Evolutionary conservation across 192 early-diverging fungal species (phyloP), one percentile per base, ranked within the genome.

Genomic region (Globomyces pollinis-pini): DNA sequence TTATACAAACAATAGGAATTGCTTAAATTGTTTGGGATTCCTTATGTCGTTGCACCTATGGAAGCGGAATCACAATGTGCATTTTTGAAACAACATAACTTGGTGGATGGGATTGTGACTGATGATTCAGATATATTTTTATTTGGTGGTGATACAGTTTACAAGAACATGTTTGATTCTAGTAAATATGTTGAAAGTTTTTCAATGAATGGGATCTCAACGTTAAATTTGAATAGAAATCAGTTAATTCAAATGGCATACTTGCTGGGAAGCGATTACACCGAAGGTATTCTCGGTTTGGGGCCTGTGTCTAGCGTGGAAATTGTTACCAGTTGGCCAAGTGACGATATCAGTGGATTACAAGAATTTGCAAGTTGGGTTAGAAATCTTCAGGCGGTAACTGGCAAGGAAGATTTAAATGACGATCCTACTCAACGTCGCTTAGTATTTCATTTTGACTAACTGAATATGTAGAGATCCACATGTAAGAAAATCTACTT

Each of bases 1-100:
- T 35, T 15, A 47, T 12, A 28, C 13, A 7, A 13, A 8, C 36
- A 26, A 38, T 26, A 92, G 63, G 76, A 86, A 60, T 68, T 99
- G 16, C 72, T 97, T 26, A 69, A 74, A 49, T 67, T 98, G 9
- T 99, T 96, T 86, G 96, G 96, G 1, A 73, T 97, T 26, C 96
- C 96, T 8, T 99, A 86, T 64, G 75, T 98, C 34, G 79, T 83
- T 0, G 89, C 94, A 23, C 93, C 96, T 0, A 90, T 90, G 86
- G 96, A 99, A 74, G 96, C 96, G 3, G 96, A 99, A 66, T 88
- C 92, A 4, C 94, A 99, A 71, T 99, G 96, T 55, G 96, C 96
- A 2, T 76, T 32, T 16, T 58, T 83, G 15, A 9, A 50, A 15
- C 24, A 50, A 3, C 63, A 75, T 31, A 59, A 65, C 2, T 72